A percentile compares a stretch with the other conserved stretches of the same genome.
phyloP scores from a whole-genome alignment of 352 stramenopile genomes.

The Halophytophthora batemanensis region DNA sequence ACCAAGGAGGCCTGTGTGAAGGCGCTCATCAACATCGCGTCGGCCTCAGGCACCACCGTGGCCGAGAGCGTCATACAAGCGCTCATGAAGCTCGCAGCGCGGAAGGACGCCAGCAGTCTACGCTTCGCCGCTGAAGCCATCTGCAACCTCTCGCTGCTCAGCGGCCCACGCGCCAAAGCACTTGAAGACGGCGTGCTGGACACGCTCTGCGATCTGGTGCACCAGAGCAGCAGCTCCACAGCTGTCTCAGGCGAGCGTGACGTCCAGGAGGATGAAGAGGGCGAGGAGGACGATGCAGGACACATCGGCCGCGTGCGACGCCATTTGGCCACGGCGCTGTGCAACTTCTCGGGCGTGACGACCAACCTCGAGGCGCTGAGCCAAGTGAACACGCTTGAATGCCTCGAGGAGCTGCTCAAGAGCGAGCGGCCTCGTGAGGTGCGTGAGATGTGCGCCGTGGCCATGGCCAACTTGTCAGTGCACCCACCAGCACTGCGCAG shows the following conservation, averaged over 20 bases:
- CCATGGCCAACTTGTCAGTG: conserved; percentile 75
- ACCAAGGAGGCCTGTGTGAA: conserved; percentile 86
- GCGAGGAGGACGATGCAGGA: conserved; percentile 12
- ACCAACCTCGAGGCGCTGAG: conserved; percentile 69
- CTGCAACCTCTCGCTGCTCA: conserved; percentile 74
- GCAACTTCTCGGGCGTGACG: conserved; percentile 72
- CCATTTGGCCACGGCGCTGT: conserved; percentile 67
- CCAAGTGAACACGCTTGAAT: conserved; percentile 65
- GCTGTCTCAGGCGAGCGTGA: conserved; percentile 6
- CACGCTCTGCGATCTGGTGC: conserved; percentile 63
- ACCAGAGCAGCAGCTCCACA: conserved; percentile 20
- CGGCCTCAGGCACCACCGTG: conserved; percentile 50
- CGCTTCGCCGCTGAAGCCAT: conserved; percentile 71
- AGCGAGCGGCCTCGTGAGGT: conserved; percentile 59
- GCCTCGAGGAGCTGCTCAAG: conserved; percentile 73
- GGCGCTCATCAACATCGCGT: conserved; percentile 82
- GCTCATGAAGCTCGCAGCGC: conserved; percentile 72
- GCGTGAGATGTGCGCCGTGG: conserved; percentile 64
- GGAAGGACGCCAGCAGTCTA: conserved; percentile 52
- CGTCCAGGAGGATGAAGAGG: conserved; percentile 17
- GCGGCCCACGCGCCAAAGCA: conserved; percentile 62
- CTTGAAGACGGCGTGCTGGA: conserved; percentile 79
- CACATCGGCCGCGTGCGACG: conserved; percentile 36
- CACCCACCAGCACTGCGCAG: conserved; percentile 60
- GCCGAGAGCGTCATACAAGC: conserved; percentile 76